Evolutionary conservation across 2,329 filamentous ascomycete species (phyloP), one percentile per base, ranked within the genome.

Genomic region (Sporothrix euskadiensis): DNA sequence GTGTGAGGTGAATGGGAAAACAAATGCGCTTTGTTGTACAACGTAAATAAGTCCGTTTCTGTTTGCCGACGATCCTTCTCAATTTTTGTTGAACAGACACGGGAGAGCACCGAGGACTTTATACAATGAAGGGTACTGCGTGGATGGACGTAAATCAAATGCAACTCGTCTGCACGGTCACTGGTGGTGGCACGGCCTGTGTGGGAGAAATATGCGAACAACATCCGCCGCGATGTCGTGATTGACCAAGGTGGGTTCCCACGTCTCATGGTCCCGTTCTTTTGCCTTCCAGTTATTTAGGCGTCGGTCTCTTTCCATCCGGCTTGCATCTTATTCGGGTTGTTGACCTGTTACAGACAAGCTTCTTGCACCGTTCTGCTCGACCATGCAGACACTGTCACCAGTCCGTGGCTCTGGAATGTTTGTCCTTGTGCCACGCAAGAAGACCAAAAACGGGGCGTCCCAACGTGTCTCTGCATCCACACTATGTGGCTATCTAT

Each of bases 151-250:
- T 19, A 49, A 19, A 19, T 49, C 1, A 6, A 49, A 16, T 49
- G 44, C 6, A 49, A 16, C 16, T 59, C 30, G 56, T 59, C 56
- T 59, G 56, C 30, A 35, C 2, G 14, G 56, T 35, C 16, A 30
- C n/a, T 8, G 4, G 19, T 35, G 9, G 2, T 14, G 35, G 59
- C 35, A 22, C 19, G 35, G 39, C 22, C 35, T 65, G 59, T 10
- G 35, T 65, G 59, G n/a, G 16, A 22, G 10, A 44, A 19, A 49
- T 14, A n/a, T 32, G 56, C 14, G 56, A 59, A 9, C 6, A n/a
- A 65, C 59, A 65, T 44, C 35, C 35, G 59, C 35, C 39, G 59
- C 8, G 39, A 65, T 65, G 59, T 65, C 59, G 59, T 65, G 59
- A 65, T 65, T 44, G 59, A 44, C 35, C 35, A 12, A 2, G 59